Evolutionary conservation across 345 rosid species (phyloP), one percentile per base, ranked within the genome.

Genomic region (Hibiscus tridactylites): DNA sequence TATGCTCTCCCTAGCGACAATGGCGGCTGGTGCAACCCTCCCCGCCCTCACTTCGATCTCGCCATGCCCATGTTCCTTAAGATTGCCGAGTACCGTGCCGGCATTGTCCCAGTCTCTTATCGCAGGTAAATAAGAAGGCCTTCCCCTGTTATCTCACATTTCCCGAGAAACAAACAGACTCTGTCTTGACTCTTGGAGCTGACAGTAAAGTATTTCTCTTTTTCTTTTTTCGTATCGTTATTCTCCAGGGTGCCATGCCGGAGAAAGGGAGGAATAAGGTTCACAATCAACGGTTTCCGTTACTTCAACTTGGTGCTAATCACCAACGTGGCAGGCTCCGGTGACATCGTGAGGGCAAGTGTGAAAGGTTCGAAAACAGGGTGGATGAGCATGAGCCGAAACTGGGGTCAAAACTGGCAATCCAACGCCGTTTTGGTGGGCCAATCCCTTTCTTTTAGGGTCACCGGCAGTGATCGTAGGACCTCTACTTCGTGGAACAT

Each of bases 21-120:
- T 53, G 98, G 96, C 1, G 96, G 98, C 10, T 92, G 98, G 96
- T 92, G 96, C 82, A 88, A 92, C 80, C 96, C 98, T 3, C 96
- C 98, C 59, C 86, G 89, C 4, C 76, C 88, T 2, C 91, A 88
- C 58, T 88, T 88, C 74, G 91, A 88, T 74, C 91, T 88, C 21
- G 85, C 91, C 73, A 85, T 85, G 91, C 91, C 91, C 58, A 82
- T 85, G 89, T 85, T 88, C 82, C 88, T 88, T 73, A 88, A 82
- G 77, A 84, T 88, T 19, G 91, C 91, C 15, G 84, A 85, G 83
- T 88, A 82, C 77, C 80, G 84, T 1, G 89, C 91, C 15, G 91
- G 91, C 15, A 88, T 88, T 15, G 86, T 88, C 66, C 91, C 91
- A 9, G 81, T 88, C 70, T 77, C 89, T 12, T 88, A 81, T 17